Conservation (phyloP, 208 protist species). For the Strigomonas galati region DNA sequence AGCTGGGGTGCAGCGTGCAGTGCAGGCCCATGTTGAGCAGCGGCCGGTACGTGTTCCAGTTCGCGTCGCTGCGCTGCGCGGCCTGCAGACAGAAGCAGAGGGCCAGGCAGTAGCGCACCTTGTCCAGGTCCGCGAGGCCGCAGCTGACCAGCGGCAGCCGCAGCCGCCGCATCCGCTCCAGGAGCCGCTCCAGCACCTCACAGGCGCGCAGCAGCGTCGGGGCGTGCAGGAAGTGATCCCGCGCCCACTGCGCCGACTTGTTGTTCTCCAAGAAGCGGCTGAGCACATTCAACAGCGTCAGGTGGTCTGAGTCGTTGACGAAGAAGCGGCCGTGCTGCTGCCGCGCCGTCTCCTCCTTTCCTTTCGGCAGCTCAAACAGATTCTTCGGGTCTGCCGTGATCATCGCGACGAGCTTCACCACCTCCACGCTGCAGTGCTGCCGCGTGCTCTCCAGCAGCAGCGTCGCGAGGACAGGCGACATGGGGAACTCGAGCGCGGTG, state of each 20-base stretch:
- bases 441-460: slow-evolving; percentile 89
- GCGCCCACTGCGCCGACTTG: slow-evolving; percentile 93
- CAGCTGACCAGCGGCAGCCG: slow-evolving; percentile 54
- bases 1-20: slow-evolving; percentile 97
- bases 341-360: slow-evolving; percentile 75
- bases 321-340: slow-evolving; percentile 94
- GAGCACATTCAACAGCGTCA: slow-evolving; percentile 99
- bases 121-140: slow-evolving; percentile 77
- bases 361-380: slow-evolving; percentile 95
- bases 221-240: slow-evolving; percentile 96
- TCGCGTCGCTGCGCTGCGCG: slow-evolving; percentile 83
- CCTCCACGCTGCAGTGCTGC: slow-evolving; percentile 86
- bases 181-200: slow-evolving; percentile 96
- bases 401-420: slow-evolving; percentile 95
- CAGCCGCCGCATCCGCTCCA: slow-evolving; percentile 94
- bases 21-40: slow-evolving; percentile 94
- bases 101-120: slow-evolving; percentile 94
- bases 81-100: slow-evolving; percentile 96
- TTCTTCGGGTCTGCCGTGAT: slow-evolving; percentile 93
- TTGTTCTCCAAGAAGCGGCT: slow-evolving; percentile 93
- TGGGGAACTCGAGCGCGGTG: slow-evolving; percentile 98
- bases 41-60: slow-evolving; percentile 97
- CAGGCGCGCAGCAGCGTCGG: slow-evolving; percentile 87
- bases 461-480: slow-evolving; percentile 96
- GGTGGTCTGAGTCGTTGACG: slow-evolving; percentile 97